phyloP scores from a whole-genome alignment of 495 filamentous ascomycete genomes.

The Cercophora newfieldiana region DNA sequence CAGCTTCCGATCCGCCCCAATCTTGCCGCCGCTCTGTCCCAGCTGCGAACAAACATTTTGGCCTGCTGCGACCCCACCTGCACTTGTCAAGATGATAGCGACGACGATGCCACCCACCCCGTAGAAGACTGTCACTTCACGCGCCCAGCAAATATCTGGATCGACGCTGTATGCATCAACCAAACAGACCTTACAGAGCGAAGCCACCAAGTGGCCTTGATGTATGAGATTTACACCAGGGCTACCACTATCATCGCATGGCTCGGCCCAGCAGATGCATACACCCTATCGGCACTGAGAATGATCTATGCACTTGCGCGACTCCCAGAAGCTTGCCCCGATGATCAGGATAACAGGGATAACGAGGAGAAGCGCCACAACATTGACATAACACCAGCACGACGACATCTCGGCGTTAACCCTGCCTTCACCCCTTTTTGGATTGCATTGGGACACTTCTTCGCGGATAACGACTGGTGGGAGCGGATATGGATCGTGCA shows the following conservation, averaged over 20 bases:
- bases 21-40: neutral
- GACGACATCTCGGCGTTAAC: neutral
- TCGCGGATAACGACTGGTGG: conserved; percentile 9
- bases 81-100: neutral
- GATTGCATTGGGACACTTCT: conserved; percentile 4
- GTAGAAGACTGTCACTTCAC: neutral
- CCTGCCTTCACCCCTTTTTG: neutral
- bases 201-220: neutral
- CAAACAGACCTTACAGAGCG: neutral
- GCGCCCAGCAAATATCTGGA: neutral
- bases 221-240: conserved; percentile 1
- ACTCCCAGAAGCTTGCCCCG: neutral
- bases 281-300: neutral
- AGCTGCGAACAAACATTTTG: conserved; percentile 1
- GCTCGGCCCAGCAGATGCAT: neutral
- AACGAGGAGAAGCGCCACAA: neutral
- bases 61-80: conserved; percentile 1
- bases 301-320: neutral
- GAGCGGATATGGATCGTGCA: conserved; percentile 9
- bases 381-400: neutral
- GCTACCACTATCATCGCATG: neutral
- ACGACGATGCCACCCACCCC: neutral
- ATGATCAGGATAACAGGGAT: neutral
- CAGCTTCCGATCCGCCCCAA: neutral
- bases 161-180: conserved; percentile 10